These are phyloP conservation scores for Gracilaria domingensis DNA, from an alignment of 23 red algal genomes.

Conservation along the genomic window DNA sequence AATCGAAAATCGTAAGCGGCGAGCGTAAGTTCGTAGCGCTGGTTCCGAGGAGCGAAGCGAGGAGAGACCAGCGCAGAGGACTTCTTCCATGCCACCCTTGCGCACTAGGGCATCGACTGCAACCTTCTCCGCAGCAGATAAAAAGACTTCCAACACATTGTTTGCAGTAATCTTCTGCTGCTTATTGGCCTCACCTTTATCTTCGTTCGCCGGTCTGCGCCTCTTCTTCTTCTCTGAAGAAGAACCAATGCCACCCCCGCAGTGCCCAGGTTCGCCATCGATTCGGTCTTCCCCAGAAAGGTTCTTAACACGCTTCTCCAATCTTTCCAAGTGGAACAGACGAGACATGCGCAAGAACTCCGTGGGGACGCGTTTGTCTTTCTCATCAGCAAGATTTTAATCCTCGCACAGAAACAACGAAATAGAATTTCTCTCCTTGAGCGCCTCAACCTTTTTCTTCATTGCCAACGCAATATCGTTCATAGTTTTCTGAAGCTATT, in stretches of 20 bases:
- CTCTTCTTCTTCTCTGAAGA: too few species aligned
- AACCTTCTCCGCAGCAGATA: not conserved
- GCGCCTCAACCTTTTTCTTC: not conserved
- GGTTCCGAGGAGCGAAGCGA: not conserved
- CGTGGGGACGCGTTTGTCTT: not conserved
- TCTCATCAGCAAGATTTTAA: not conserved
- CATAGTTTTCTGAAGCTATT: not conserved
- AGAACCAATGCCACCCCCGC: not conserved
- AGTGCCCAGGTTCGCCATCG: not conserved
- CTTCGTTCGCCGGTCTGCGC: not conserved
- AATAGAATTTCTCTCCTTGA: not conserved
- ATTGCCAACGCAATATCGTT: not conserved
- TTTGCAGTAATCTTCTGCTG: not conserved
- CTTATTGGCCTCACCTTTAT: not conserved
- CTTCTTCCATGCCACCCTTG: not conserved
- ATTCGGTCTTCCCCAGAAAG: not conserved
- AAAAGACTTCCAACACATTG: not conserved
- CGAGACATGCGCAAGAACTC: not conserved
- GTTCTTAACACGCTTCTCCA: slow-evolving; percentile 3
- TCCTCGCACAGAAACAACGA: not conserved
- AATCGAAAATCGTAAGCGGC: too few species aligned
- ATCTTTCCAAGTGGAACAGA: not conserved
- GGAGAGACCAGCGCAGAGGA: too few species aligned
- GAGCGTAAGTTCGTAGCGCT: too few species aligned
- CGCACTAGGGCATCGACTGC: not conserved